Evolutionary conservation across 495 filamentous ascomycete genomes (phyloP).

Genomic region (Penicillium psychrofluorescens): DNA sequence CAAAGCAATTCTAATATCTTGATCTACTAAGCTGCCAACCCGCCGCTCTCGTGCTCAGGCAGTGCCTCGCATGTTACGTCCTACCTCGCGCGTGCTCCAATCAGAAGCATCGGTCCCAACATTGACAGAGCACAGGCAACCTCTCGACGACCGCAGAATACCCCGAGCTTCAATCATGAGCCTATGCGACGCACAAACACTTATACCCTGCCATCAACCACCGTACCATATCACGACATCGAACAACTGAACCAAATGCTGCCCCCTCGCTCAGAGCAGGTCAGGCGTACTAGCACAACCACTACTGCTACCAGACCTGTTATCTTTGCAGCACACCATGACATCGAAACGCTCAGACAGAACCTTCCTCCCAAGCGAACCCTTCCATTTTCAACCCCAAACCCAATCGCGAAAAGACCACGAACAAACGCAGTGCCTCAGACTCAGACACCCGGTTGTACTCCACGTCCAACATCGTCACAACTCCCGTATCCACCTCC

Average conservation of each 20-base stretch:
- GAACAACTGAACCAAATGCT: conserved; percentile 29
- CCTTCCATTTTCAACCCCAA: conserved; percentile 33
- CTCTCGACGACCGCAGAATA: no score
- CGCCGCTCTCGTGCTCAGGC: no score
- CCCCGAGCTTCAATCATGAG: no score
- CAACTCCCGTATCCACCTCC: no score
- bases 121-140: no score
- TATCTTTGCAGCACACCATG: conserved; percentile 13
- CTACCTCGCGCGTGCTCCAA: no score
- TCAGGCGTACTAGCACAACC: background rate
- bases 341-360: conserved; percentile 23
- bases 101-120: no score
- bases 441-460: background rate
- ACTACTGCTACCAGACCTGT: conserved; percentile 8
- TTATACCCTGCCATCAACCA: conserved; percentile 11
- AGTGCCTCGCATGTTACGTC: no score
- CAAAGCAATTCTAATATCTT: no score
- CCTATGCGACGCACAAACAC: background rate
- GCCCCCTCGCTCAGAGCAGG: no score
- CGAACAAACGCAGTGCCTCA: background rate
- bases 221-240: conserved; percentile 13
- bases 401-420: conserved; percentile 14
- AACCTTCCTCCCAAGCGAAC: conserved; percentile 39
- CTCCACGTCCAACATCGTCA: no score
- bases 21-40: no score